Percentiles rank a stretch among this genome's conserved stretches.
phyloP scores from a whole-genome alignment of 139 green algal genomes.

The Chlorella vulgaris region DNA sequence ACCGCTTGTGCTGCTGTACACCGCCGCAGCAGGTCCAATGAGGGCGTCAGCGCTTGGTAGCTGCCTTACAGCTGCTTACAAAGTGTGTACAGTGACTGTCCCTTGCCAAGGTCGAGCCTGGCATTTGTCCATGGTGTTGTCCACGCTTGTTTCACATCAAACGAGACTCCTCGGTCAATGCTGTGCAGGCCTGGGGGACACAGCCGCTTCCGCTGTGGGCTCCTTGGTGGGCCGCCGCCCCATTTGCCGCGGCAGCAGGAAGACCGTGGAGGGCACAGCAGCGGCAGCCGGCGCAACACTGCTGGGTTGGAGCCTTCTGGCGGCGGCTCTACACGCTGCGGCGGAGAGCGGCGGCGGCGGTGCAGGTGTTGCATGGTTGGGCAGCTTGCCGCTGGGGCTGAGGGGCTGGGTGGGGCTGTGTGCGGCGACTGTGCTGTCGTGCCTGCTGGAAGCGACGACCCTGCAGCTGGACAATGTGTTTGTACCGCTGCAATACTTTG shows the following conservation, averaged over 20 bases:
- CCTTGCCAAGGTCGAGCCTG: too few species aligned
- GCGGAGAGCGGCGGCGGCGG: background rate
- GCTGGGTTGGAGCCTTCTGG: constrained; percentile 48
- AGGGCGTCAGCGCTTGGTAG: too few species aligned
- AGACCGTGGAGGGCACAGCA: constrained; percentile 78
- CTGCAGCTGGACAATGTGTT: constrained; percentile 86
- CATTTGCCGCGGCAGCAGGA: constrained; percentile 53
- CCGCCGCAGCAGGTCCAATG: too few species aligned
- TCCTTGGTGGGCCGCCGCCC: constrained; percentile 39
- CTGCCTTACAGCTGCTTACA: too few species aligned
- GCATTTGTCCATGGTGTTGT: too few species aligned
- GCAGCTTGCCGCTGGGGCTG: background rate
- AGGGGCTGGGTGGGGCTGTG: constrained; percentile 35
- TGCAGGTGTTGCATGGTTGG: background rate
- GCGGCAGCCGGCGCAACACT: constrained; percentile 58
- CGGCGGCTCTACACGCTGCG: constrained; percentile 15
- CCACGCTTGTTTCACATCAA: too few species aligned
- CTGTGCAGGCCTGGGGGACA: constrained; percentile 47
- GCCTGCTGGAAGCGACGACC: constrained; percentile 76
- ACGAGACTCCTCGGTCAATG: too few species aligned
- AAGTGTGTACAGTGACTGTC: too few species aligned
- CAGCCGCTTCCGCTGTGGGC: constrained; percentile 62
- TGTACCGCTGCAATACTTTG: constrained; percentile 65
- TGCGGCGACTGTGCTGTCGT: constrained; percentile 51
- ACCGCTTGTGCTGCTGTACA: too few species aligned